Base-by-base conservation (phyloP, 2,329 filamentous ascomycete species). In the Pseudogymnoascus sp. region DNA sequence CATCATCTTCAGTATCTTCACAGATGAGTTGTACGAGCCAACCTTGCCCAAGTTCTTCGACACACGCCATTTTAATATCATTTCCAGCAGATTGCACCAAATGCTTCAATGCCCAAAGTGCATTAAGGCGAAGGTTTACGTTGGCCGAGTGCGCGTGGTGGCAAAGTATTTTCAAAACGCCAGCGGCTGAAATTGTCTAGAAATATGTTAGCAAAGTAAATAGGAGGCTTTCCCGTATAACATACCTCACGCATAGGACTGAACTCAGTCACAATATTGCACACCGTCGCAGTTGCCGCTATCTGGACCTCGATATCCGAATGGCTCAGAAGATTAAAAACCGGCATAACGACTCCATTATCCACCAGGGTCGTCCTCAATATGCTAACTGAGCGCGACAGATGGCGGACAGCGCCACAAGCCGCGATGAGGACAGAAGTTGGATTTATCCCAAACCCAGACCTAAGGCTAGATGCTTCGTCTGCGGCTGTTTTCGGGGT, bases 51-150 rank as follows among this genome's bases (percentile, higher is more conserved):
- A 97, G 80, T 70, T 90, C 86, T 60, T 93, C 86, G 11, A 97
- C 77, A 65, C 91, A 91, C 59, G 84, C 82, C 70, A 88, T 88
- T 75, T 95, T 96, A 68, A 90, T 79, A 11, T 88, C 83, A 50
- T 88, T 86, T 17, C 83, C 82, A 5, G 89, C 85, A 21, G 86
- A 87, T 66, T 89, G 83, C 2, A 96, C 88, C 60, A 97, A 82
- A 75, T 97, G 91, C 73, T 97, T 97, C 64, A 99, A 78, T 5
- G 92, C 91, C 93, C 95, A 99, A 1, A 99, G 77, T 21, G 93
- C 92, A 70, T 95, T 92, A 26, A 96, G 81, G 23, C 91, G 86
- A 62, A 97, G 79, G 56, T 87, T 85, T n/a, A 89, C 83, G 70
- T 93, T 90, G 56, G 83, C 82, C 0, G 90, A 95, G 73, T 90